A percentile compares a stretch with the other conserved stretches of the same genome.
These are phyloP conservation scores for Biscutella laevigata DNA, from an alignment of 441 rosid species.

Conservation along the genomic window DNA sequence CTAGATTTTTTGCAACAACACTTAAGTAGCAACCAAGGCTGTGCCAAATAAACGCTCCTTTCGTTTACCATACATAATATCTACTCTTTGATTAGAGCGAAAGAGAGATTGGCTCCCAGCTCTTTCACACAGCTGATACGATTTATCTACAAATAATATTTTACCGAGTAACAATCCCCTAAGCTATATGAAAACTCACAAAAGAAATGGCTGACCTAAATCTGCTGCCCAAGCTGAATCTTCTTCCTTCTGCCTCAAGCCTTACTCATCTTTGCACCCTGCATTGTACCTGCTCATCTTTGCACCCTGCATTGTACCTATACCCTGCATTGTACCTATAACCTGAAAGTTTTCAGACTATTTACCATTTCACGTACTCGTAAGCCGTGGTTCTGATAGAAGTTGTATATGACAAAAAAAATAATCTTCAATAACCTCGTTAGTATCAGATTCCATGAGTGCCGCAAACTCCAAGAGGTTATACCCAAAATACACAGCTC, in stretches of 20 bases:
- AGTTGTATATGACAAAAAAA: too few species aligned
- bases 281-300: not conserved
- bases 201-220: not conserved
- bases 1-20: not conserved
- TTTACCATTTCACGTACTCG: not conserved
- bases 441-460: not conserved
- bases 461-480: not conserved
- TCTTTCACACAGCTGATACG: constrained; percentile 1
- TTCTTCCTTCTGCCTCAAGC: constrained; percentile 7
- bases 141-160: not conserved
- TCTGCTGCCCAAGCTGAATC: not conserved
- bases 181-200: not conserved
- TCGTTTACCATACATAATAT: not conserved
- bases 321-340: too few species aligned
- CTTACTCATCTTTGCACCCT: constrained; percentile 10
- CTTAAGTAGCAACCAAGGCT: not conserved
- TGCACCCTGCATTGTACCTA: too few species aligned
- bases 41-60: not conserved
- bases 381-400: not conserved
- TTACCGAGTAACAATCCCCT: not conserved
- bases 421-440: too few species aligned
- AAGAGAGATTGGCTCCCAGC: not conserved
- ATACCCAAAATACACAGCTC: constrained; percentile 3
- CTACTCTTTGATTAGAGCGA: not conserved
- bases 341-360: not conserved